Evolutionary conservation across 2,329 filamentous ascomycete genomes (phyloP), one percentile per base, ranked within the genome.

Genomic region (Fusarium nurragi): DNA sequence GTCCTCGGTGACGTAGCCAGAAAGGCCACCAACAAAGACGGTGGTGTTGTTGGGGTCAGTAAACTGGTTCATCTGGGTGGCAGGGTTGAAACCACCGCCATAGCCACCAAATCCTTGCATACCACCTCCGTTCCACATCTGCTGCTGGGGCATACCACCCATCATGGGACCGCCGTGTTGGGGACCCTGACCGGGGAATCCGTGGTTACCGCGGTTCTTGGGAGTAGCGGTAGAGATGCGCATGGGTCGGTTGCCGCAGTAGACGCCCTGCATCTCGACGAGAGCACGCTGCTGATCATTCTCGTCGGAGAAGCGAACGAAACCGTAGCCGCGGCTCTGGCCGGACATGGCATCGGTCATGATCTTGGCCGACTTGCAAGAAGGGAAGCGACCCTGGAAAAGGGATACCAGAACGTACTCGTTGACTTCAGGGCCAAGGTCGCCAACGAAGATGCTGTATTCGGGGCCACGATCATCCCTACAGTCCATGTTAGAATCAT

Each of bases 41-140:
- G 95, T 99, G 18, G 95, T 99, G 83, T 99, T 99, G 87, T 99
- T 99, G 13, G 95, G 95, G 74, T 99, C 95, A 34, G 95, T 99
- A 84, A 99, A 99, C 81, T 99, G 95, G 82, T 99, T 99, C 95
- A 99, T 98, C 68, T 81, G 79, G 16, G 79, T 81, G 58, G 80
- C 77, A 6, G 81, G 81, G 69, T 83, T 84, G 73, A 82, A 84
- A 12, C 76, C 77, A 45, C 78, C 80, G 18, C 79, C 77, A 46
- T 77, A 77, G 45, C 79, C 77, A 47, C 77, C 77, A 43, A 77
- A 78, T 22, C 71, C 69, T 38, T 69, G 71, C 58, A 75, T 60
- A n/a, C 52, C 52, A 26, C 55, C 57, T 13, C 64, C 64, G 34
- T 67, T 67, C 78, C 77, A 79, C 75, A 78, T 78, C 65, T 81